Conservation (phyloP, 176 grass and related monocot species). For the Leersia perrieri region DNA sequence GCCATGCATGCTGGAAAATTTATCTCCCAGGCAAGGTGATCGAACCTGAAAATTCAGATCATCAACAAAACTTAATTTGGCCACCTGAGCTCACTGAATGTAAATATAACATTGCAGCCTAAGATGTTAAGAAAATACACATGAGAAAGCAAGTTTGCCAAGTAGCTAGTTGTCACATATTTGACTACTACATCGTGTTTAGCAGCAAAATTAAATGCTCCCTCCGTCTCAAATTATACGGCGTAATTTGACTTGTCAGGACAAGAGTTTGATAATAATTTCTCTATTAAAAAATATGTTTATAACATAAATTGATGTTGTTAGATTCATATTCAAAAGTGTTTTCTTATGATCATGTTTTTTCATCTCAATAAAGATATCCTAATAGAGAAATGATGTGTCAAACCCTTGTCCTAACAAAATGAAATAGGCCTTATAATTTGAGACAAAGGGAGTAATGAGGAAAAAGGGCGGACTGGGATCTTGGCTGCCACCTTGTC, state of each 20-base stretch:
- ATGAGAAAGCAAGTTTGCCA: background rate
- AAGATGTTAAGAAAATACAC: background rate
- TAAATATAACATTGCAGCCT: background rate
- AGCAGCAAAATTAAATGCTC: background rate
- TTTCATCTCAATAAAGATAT: too few species aligned
- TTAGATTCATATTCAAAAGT: too few species aligned
- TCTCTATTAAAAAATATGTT: too few species aligned
- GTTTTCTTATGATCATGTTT: too few species aligned
- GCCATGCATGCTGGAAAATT: slow-evolving; percentile 97
- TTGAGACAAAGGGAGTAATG: too few species aligned
- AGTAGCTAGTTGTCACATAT: background rate
- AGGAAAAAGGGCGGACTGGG: background rate
- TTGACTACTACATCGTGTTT: background rate
- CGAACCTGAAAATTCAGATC: slow-evolving; percentile 63
- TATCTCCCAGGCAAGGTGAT: slow-evolving; percentile 81
- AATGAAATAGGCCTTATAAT: too few species aligned
- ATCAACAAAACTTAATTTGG: slow-evolving; percentile 22
- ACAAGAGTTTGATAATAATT: too few species aligned
- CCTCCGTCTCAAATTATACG: too few species aligned
- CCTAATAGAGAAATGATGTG: too few species aligned
- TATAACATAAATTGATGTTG: too few species aligned
- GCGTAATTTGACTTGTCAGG: background rate
- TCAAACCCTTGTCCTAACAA: too few species aligned
- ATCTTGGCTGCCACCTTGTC: background rate
- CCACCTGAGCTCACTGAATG: background rate